Evolutionary conservation across 495 filamentous ascomycete species (phyloP).

Genomic region (Aspergillus haitiensis): DNA sequence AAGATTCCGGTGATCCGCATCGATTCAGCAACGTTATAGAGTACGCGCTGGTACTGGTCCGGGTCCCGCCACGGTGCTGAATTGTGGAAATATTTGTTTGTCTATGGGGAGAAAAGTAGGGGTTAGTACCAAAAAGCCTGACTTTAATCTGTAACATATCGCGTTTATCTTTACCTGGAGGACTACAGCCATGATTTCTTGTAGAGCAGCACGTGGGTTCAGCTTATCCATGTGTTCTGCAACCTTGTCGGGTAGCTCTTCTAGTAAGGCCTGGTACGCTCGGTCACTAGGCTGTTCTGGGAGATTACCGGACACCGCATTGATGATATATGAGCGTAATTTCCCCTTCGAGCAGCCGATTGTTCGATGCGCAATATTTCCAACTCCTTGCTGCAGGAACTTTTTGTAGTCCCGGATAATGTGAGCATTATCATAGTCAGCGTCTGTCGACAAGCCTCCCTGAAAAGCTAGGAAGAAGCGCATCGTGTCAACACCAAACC

Average conservation of each 20-base stretch:
- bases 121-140: background rate
- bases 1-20: constrained; percentile 79
- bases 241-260: constrained; percentile 41
- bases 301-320: constrained; percentile 36
- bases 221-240: constrained; percentile 61
- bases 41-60: constrained; percentile 46
- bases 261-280: constrained; percentile 37
- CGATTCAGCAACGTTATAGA: constrained; percentile 76
- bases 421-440: constrained; percentile 77
- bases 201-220: constrained; percentile 64
- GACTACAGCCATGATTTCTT: constrained; percentile 62
- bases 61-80: constrained; percentile 58
- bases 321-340: constrained; percentile 54
- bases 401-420: constrained; percentile 80
- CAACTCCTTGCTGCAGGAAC: constrained; percentile 67
- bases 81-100: constrained; percentile 67
- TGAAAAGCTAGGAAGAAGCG: constrained; percentile 82
- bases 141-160: background rate
- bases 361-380: constrained; percentile 74
- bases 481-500: constrained; percentile 84
- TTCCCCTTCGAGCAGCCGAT: constrained; percentile 66
- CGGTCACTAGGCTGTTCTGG: constrained; percentile 30
- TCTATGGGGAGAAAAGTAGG: constrained; percentile 42
- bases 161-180: constrained; percentile 43
- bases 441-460: constrained; percentile 71